phyloP scores from a whole-genome alignment of 2,329 filamentous ascomycete genomes.

The Fusarium floridanum region DNA sequence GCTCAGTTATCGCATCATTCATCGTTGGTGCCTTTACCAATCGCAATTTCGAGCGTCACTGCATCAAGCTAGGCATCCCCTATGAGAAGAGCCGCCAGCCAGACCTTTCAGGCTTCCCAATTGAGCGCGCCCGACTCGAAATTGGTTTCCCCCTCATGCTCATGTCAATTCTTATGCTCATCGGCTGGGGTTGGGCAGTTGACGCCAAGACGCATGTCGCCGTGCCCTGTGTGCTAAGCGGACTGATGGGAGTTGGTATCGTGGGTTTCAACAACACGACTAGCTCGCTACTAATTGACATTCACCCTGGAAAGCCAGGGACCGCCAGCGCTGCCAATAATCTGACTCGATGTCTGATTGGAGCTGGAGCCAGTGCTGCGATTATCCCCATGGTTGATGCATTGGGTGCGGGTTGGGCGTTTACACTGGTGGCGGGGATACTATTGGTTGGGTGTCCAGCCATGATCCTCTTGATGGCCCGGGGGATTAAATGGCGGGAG shows the following conservation, averaged over 20 bases:
- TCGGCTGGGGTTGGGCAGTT: slow-evolving; percentile 67
- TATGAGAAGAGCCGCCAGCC: slow-evolving; percentile 66
- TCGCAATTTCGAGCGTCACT: slow-evolving; percentile 75
- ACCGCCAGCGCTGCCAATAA: slow-evolving; percentile 70
- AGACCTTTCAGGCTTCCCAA: slow-evolving; percentile 63
- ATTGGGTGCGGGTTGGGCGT: slow-evolving; percentile 66
- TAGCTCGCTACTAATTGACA: slow-evolving; percentile 67
- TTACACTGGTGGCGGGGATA: slow-evolving; percentile 61
- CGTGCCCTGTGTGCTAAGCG: slow-evolving; percentile 61
- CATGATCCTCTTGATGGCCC: slow-evolving; percentile 56
- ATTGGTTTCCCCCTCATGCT: slow-evolving; percentile 64
- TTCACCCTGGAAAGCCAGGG: slow-evolving; percentile 65
- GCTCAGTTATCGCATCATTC: slow-evolving; percentile 61
- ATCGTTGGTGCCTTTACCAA: slow-evolving; percentile 70
- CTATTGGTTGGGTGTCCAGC: slow-evolving; percentile 56
- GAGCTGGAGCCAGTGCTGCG: slow-evolving; percentile 64
- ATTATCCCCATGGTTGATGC: slow-evolving; percentile 65
- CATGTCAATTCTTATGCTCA: slow-evolving; percentile 60
- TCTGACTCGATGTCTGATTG: slow-evolving; percentile 66
- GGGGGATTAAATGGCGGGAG: slow-evolving; percentile 60
- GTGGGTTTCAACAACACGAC: slow-evolving; percentile 68
- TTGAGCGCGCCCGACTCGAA: slow-evolving; percentile 65
- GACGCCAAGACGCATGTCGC: slow-evolving; percentile 58
- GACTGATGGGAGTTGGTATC: slow-evolving; percentile 61
- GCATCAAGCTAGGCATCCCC: slow-evolving; percentile 63